Percentiles rank a stretch among this genome's conserved stretches.
phyloP scores from a whole-genome alignment of 75 land plant species.

The Sequoia sempervirens region DNA sequence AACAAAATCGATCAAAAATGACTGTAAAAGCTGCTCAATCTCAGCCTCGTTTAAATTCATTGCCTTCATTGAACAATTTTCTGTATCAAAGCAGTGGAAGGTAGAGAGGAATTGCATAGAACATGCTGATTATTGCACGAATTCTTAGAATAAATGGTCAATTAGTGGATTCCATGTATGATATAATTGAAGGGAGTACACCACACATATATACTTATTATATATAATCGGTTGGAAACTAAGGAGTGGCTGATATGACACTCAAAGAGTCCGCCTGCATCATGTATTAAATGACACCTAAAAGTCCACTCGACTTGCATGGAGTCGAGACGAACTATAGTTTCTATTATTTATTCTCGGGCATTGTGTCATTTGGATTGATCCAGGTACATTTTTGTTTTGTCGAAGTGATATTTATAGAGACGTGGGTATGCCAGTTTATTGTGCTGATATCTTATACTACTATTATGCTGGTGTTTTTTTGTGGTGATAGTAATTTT shows the following conservation, averaged over 20 bases:
- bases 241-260: not conserved
- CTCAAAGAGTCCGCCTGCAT: not conserved
- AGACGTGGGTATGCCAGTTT: too few species aligned
- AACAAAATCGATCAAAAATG: not conserved
- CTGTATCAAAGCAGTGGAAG: not conserved
- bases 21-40: not conserved
- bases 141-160: not conserved
- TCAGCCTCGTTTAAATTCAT: not conserved
- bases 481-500: too few species aligned
- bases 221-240: not conserved
- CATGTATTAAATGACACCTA: too few species aligned
- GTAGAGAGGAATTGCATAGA: not conserved
- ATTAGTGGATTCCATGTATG: not conserved
- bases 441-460: too few species aligned
- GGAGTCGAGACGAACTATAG: too few species aligned
- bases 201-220: not conserved
- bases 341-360: too few species aligned
- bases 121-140: not conserved
- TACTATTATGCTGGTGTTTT: too few species aligned
- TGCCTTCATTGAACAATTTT: not conserved
- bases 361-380: too few species aligned
- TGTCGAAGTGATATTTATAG: too few species aligned
- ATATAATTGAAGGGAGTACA: not conserved
- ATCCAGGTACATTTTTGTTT: too few species aligned
- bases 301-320: too few species aligned